Percentiles rank a stretch among this genome's conserved stretches.
These are phyloP conservation scores for Proteromonas lacertae DNA, from an alignment of 352 stramenopile genomes.

Conservation along the genomic window DNA sequence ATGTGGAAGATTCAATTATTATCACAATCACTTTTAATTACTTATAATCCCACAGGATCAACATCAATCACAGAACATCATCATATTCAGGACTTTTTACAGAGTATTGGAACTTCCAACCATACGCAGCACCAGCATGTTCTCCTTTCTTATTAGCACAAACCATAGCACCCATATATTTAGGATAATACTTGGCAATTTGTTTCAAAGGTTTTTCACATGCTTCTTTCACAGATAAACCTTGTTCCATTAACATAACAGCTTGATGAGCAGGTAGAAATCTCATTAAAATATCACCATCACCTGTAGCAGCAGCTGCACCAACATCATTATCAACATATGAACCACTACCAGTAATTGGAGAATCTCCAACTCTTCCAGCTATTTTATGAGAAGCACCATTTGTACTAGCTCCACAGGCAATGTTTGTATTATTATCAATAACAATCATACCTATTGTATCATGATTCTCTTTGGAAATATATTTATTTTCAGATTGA, in stretches of 20 bases:
- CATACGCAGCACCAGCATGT: slow-evolving; percentile 6
- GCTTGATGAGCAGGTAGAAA: slow-evolving; percentile 36
- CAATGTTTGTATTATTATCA: slow-evolving; percentile 5
- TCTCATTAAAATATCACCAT: slow-evolving; percentile 54
- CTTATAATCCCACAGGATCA: too few relatives aligned
- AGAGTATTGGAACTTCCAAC: slow-evolving; percentile 10
- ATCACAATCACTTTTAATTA: too few relatives aligned
- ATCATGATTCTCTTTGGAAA: slow-evolving; percentile 36
- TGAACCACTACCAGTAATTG: slow-evolving; percentile 31
- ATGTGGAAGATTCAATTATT: too few relatives aligned
- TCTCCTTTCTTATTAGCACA: slow-evolving; percentile 8
- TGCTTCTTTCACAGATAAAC: slow-evolving; percentile 5
- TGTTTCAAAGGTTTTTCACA: slow-evolving; percentile 3
- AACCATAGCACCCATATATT: slow-evolving; percentile 8
- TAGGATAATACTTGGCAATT: slow-evolving; percentile 8
- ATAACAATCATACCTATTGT: slow-evolving; percentile 38
- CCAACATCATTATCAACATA: slow-evolving; percentile 38
- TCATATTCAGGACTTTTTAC: too few relatives aligned
- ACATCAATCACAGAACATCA: too few relatives aligned
- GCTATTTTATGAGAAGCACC: slow-evolving; percentile 45
- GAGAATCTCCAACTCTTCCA: slow-evolving; percentile 40
- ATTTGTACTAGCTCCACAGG: slow-evolving; percentile 37
- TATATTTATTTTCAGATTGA: slow-evolving; percentile 1
- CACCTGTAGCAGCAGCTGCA: slow-evolving; percentile 34
- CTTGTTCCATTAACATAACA: slow-evolving; percentile 8